Evolutionary conservation across 2,329 filamentous ascomycete genomes (phyloP), one percentile per base, ranked within the genome.

Genomic region (Knufia fluminis): DNA sequence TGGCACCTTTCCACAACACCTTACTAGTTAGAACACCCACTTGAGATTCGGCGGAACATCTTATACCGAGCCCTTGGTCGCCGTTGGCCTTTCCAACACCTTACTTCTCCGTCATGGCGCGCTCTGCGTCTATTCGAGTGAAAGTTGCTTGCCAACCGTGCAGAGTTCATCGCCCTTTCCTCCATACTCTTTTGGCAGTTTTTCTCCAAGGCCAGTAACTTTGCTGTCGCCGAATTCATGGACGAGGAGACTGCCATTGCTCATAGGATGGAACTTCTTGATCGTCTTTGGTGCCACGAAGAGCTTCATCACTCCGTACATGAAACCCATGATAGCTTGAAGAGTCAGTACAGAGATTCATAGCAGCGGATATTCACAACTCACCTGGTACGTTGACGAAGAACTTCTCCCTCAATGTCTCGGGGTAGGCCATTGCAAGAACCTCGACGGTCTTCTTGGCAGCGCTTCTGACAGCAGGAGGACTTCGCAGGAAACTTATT

Each of bases 401-500:
- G 76, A 90, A 96, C 74, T 96, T 96, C 71, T 91, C 80, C 60
- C 80, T 80, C 43, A 96, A 76, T 8, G 94, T 80, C 71, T 96
- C 91, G 0, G 91, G 90, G 70, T 96, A 96, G 57, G 86, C 85
- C 58, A 79, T 81, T 46, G 82, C 79, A 65, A 96, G 88, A 46
- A 85, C 75, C 54, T 85, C 77, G 65, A 96, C 94, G 40, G 86
- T 90, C 70, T 90, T 81, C 61, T 80, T 82, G 56, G 80, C 85
- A 14, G 86, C 85, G 2, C 80, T 75, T 66, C 86, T 89, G 67
- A 92, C 82, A 50, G 77, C 73, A 1, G 85, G 78, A 50, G 91
- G 83, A 72, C 86, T 82, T 52, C 87, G 82, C 58, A 96, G 75
- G 75, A 96, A 95, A 62, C 82, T 87, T 64, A 94, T 82, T 54